Evolutionary conservation across 179 eudicot species (phyloP).

Genomic region (Beta macrorhiza): DNA sequence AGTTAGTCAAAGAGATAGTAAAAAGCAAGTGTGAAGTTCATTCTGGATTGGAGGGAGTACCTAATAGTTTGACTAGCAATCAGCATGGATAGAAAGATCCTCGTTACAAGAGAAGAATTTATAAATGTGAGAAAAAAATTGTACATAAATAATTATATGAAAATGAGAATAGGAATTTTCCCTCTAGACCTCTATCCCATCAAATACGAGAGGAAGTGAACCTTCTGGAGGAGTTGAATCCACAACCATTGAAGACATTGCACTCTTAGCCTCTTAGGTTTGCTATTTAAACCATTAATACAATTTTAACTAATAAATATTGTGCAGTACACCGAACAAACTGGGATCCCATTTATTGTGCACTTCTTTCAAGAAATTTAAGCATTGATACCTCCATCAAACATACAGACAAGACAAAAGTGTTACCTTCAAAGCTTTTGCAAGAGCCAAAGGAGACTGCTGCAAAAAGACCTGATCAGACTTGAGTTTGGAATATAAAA

Average conservation of each 20-base stretch:
- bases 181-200: background rate
- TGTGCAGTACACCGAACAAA: background rate
- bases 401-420: background rate
- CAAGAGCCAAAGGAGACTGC: conserved; percentile 86
- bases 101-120: no score
- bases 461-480: conserved; percentile 67
- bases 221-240: background rate
- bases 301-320: background rate
- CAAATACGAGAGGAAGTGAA: background rate
- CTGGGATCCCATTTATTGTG: background rate
- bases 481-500: conserved; percentile 72
- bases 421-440: conserved; percentile 90
- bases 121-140: background rate
- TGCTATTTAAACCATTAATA: background rate
- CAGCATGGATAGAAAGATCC: no score
- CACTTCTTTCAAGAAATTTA: background rate
- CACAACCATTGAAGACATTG: background rate
- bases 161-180: no score
- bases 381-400: background rate
- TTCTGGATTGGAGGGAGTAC: no score
- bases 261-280: background rate
- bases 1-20: no score
- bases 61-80: no score
- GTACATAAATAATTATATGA: no score
- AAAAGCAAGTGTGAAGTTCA: no score